Percentiles rank a stretch among this genome's conserved stretches.
Conservation (phyloP, 2,329 filamentous ascomycete species). For the Cordyceps javanica region DNA sequence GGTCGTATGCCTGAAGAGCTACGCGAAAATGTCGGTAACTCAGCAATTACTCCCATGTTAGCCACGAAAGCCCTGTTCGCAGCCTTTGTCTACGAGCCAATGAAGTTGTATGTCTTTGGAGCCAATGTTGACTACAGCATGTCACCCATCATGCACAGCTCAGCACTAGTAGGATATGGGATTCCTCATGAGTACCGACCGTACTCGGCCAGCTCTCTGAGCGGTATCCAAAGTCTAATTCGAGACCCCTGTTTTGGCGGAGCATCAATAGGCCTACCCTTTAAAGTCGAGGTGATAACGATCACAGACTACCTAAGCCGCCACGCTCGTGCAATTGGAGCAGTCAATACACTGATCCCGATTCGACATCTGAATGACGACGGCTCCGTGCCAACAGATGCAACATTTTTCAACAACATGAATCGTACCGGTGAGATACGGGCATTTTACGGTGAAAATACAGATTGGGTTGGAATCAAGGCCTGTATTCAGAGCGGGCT, state of each 20-base stretch:
- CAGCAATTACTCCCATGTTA: conserved; percentile 51
- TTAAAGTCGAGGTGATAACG: conserved; percentile 67
- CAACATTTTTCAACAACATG: conserved; percentile 42
- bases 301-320: conserved; percentile 63
- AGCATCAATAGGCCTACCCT: conserved; percentile 65
- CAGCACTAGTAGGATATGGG: conserved; percentile 60
- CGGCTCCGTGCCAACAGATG: conserved; percentile 50
- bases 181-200: conserved; percentile 64
- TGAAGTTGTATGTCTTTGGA: conserved; percentile 71
- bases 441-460: conserved; percentile 72
- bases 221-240: conserved; percentile 57
- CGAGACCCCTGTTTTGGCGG: conserved; percentile 64
- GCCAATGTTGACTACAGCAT: conserved; percentile 65
- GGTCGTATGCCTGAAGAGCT: conserved; percentile 25
- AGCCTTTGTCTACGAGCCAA: conserved; percentile 59
- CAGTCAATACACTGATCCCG: conserved; percentile 70
- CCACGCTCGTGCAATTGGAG: conserved; percentile 68
- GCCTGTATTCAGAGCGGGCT: conserved; percentile 66
- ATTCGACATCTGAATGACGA: conserved; percentile 55
- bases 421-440: conserved; percentile 60
- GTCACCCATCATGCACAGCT: conserved; percentile 72
- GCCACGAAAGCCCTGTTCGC: conserved; percentile 60
- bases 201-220: conserved; percentile 55
- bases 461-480: conserved; percentile 74
- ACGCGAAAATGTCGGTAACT: conserved; percentile 16